Percentiles rank a stretch among this genome's conserved stretches.
These are phyloP conservation scores for Garcileccinum viscosum DNA, from an alignment of 1,284 basidiomycete genomes.

Conservation along the genomic window DNA sequence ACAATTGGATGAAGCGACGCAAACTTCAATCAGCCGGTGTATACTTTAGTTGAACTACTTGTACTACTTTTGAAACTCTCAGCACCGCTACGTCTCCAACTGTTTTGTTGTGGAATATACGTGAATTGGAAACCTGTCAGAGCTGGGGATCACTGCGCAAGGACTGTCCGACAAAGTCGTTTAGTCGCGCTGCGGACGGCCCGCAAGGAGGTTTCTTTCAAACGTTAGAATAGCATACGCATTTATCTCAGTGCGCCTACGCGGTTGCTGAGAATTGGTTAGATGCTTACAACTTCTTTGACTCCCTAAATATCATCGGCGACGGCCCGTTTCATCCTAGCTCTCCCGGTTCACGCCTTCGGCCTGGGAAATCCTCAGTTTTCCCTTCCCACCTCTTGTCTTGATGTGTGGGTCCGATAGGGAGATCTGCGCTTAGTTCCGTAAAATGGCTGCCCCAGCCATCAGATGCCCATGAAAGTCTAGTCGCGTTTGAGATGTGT, in stretches of 20 bases:
- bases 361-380: not conserved
- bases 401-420: constrained; percentile 10
- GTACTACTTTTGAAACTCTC: too few relatives aligned
- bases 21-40: too few relatives aligned
- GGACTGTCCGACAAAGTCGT: too few relatives aligned
- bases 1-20: too few relatives aligned
- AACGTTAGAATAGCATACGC: not conserved
- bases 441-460: not conserved
- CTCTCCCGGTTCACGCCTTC: not conserved
- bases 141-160: too few relatives aligned
- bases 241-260: too few relatives aligned
- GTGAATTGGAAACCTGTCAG: too few relatives aligned
- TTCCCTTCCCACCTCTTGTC: not conserved
- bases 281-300: not conserved
- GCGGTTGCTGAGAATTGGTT: too few relatives aligned
- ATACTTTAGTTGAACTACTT: too few relatives aligned
- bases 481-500: constrained; percentile 42
- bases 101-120: too few relatives aligned
- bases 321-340: not conserved
- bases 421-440: not conserved
- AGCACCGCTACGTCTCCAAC: too few relatives aligned
- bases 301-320: not conserved
- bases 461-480: not conserved
- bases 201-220: not conserved
- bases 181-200: too few relatives aligned